Evolutionary conservation across 805 yeast genomes (phyloP), one percentile per base, ranked within the genome.

Genomic region (Starmerella ratchasimensis): DNA sequence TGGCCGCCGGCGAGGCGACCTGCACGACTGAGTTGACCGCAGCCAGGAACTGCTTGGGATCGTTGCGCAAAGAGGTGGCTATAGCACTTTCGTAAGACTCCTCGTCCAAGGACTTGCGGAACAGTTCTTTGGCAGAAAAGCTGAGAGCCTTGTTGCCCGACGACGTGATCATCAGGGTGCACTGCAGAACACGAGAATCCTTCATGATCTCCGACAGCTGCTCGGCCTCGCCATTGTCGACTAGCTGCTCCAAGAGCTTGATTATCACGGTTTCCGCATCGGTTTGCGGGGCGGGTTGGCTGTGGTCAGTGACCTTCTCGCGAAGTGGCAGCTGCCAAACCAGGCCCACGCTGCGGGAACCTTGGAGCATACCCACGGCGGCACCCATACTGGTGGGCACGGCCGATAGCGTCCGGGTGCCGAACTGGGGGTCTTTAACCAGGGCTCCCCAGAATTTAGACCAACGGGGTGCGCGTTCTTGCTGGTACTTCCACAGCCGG

Each of bases 81-180:
- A 43, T 17, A 1, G 36, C 25, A 1, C n/a, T 15, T 8, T 38
- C 41, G 3, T 13, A 10, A 2, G 43, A 24, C 4, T 43, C 46
- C 13, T 30, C 34, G 5, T 11, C 26, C 3, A 28, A 8, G 3
- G 41, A 40, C 7, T 28, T 21, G n/a, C 34, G 33, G 9, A 40
- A 15, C 28, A 45, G 40, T 22, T 43, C 46, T 16, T 36, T 37
- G 5, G 43, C 42, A 2, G 45, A 28, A 3, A 43, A 26, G 19
- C 43, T 27, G 13, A 45, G 30, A 1, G 20, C 18, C 3, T 37
- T 23, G 16, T 43, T 39, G 1, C 44, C 48, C 6, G 45, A 37
- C 15, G 29, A 27, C 1, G 34, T 16, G 6, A 39, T 13, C 9
- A 43, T 30, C 1, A 45, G 25, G 4, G 32, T 18, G 16, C 37